Evolutionary conservation across 805 yeast species (phyloP).

Genomic region (Metschnikowia matae): DNA sequence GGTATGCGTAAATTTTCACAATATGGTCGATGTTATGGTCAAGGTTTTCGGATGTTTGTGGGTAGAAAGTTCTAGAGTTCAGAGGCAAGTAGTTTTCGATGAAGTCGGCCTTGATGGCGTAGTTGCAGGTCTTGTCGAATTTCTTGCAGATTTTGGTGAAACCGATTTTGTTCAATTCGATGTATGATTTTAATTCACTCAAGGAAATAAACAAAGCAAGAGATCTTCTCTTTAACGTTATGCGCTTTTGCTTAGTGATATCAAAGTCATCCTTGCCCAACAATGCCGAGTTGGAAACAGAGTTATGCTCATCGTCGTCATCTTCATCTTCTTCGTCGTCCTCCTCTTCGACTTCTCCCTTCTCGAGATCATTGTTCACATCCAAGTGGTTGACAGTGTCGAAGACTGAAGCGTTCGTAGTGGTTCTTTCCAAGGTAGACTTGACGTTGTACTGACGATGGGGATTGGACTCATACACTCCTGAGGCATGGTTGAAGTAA

Average conservation of each 20-base stretch:
- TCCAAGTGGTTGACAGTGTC: slow-evolving; percentile 26
- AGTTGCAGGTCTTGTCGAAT: slow-evolving; percentile 77
- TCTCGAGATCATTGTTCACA: slow-evolving; percentile 24
- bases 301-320: slow-evolving; percentile 18
- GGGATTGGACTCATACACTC: slow-evolving; percentile 9
- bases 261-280: slow-evolving; percentile 27
- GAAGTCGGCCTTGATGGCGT: slow-evolving; percentile 57
- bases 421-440: slow-evolving; percentile 21
- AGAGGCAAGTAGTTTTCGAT: slow-evolving; percentile 41
- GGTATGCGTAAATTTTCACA: slow-evolving; percentile 50
- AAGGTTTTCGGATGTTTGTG: slow-evolving; percentile 31
- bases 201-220: slow-evolving; percentile 65
- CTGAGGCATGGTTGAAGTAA: slow-evolving; percentile 12
- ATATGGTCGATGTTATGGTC: slow-evolving; percentile 52
- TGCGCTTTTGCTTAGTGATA: slow-evolving; percentile 36
- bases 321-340: slow-evolving; percentile 31
- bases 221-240: slow-evolving; percentile 64
- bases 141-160: slow-evolving; percentile 87
- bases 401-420: slow-evolving; percentile 25
- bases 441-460: slow-evolving; percentile 21
- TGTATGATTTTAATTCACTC: slow-evolving; percentile 77
- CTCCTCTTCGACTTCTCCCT: slow-evolving; percentile 26
- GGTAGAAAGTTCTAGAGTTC: slow-evolving; percentile 55
- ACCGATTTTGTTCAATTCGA: slow-evolving; percentile 84
- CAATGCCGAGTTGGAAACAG: slow-evolving; percentile 19